Evolutionary conservation across 768 basidiomycete genomes (phyloP), one percentile per base, ranked within the genome.

Genomic region (Megacollybia marginata): DNA sequence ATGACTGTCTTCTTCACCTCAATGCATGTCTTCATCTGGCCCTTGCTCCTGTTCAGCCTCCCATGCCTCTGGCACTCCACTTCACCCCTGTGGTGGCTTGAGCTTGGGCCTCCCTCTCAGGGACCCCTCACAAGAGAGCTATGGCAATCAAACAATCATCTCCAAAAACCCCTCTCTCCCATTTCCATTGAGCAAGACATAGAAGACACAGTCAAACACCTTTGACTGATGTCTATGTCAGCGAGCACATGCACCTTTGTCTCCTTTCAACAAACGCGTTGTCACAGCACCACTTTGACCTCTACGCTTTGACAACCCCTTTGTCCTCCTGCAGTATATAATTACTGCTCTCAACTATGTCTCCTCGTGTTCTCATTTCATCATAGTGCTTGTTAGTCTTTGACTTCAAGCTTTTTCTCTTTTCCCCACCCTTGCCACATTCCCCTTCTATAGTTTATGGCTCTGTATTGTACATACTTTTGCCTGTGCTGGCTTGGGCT

Each of bases 21-120:
- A 67, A 66, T 33, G 54, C 62, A 42, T 56, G 52, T 51, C 62
- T 70, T 34, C 67, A 67, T 56, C 28, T 55, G 60, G 47, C 50
- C 46, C 32, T 42, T 52, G 35, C 36, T 32, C 43, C 13, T 18
- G 16, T 9, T 36, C 47, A 19, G 51, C 33, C 52, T 48, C 48
- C 9, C 52, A 49, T 11, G n/a, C 16, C 40, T 31, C 35, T 15
- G 48, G 38, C 28, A 28, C 40, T 10, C 46, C 38, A 40, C 48
- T 32, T 33, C 47, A 33, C 54, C 46, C 46, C 31, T 46, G 50
- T 40, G 13, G 4, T 16, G 44, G 44, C 44, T 44, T 44, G 44
- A 44, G 44, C 44, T 16, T 31, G 44, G n/a, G 23, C 44, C 44
- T 16, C 28, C 44, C 44, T 44, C 11, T 44, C 28, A 13, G 44